Conservation (phyloP, 148 eudicot genomes). For the Agrostemma githago region DNA sequence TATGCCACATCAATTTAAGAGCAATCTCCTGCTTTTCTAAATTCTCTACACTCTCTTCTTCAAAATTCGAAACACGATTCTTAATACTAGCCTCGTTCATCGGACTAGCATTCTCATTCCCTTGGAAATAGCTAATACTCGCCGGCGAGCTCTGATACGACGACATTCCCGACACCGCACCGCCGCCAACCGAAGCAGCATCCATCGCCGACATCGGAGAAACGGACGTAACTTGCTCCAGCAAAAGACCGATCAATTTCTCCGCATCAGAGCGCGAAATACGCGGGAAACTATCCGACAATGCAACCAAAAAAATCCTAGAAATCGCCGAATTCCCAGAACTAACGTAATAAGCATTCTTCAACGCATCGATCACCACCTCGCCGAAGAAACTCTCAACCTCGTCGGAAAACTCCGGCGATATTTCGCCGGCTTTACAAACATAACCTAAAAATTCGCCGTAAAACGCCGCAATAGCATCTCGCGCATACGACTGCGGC, state of each 20-base stretch:
- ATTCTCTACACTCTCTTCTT: slow-evolving; percentile 70
- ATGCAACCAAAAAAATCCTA: slow-evolving; percentile 57
- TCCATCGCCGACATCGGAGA: slow-evolving; percentile 47
- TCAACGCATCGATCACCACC: slow-evolving; percentile 44
- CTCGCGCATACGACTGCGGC: slow-evolving; percentile 62
- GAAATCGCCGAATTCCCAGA: slow-evolving; percentile 34
- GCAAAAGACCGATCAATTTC: slow-evolving; percentile 41
- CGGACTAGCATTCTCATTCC: slow-evolving; percentile 44
- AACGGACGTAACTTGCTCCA: slow-evolving; percentile 44
- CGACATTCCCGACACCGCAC: slow-evolving; percentile 35
- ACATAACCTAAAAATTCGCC: slow-evolving; percentile 51
- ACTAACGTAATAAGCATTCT: slow-evolving; percentile 23
- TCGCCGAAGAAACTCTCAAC: slow-evolving; percentile 62
- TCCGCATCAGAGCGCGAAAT: slow-evolving; percentile 47
- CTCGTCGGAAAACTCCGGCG: slow-evolving; percentile 51
- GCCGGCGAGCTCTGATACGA: slow-evolving; percentile 78
- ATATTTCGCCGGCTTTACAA: slow-evolving; percentile 44
- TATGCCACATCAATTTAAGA: slow-evolving; percentile 56
- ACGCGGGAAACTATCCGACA: slow-evolving; percentile 57
- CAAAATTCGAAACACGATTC: slow-evolving; percentile 46
- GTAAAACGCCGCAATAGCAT: slow-evolving; percentile 46
- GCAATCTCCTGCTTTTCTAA: slow-evolving; percentile 78
- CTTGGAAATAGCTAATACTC: slow-evolving; percentile 39
- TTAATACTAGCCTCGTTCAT: slow-evolving; percentile 33
- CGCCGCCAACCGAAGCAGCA: slow-evolving; percentile 4